These are phyloP conservation scores for Thecaphora frezii DNA, from an alignment of 1,284 basidiomycete species.

Conservation along the genomic window DNA sequence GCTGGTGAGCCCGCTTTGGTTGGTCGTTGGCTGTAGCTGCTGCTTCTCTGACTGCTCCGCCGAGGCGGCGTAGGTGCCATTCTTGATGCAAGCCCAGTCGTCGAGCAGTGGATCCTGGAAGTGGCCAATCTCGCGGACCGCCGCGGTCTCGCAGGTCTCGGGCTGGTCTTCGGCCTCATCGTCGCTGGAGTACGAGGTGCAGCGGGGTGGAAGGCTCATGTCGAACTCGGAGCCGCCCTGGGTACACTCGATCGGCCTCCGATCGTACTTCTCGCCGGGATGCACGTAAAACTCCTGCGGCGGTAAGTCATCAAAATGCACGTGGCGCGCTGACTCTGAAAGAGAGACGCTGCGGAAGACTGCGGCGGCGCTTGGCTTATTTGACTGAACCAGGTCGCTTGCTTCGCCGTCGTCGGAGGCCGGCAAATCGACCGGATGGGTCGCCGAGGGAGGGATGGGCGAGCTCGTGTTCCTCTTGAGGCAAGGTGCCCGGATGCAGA, in stretches of 20 bases:
- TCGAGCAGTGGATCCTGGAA: conserved; percentile 20
- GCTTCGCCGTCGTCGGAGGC: conserved; percentile 15
- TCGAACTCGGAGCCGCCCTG: conserved; percentile 42
- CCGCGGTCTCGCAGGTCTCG: conserved; percentile 11
- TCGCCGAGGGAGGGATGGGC: conserved; percentile 7
- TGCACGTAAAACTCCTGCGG: conserved; percentile 40
- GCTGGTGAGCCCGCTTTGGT: conserved; percentile 30
- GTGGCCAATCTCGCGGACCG: conserved; percentile 21
- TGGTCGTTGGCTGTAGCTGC: conserved; percentile 29
- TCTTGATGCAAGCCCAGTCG: conserved; percentile 47
- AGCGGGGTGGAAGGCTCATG: conserved; percentile 39
- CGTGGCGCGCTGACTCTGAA: conserved; percentile 20
- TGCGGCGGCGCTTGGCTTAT: conserved; percentile 12
- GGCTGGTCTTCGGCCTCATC: conserved; percentile 25
- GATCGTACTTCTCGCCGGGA: conserved; percentile 40
- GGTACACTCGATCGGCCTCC: conserved; percentile 46
- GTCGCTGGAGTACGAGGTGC: conserved; percentile 18
- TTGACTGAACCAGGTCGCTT: too few species aligned
- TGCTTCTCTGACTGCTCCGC: not conserved
- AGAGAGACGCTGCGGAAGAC: conserved; percentile 15
- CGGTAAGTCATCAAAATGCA: conserved; percentile 40
- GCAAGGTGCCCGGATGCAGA: conserved; percentile 34
- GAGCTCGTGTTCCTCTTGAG: conserved; percentile 30
- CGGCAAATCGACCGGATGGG: too few species aligned
- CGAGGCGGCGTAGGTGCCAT: conserved; percentile 27